Percentiles rank a stretch among this genome's conserved stretches.
Conservation (phyloP, 2,329 filamentous ascomycete genomes). For the Purpureocillium takamizusanense region DNA sequence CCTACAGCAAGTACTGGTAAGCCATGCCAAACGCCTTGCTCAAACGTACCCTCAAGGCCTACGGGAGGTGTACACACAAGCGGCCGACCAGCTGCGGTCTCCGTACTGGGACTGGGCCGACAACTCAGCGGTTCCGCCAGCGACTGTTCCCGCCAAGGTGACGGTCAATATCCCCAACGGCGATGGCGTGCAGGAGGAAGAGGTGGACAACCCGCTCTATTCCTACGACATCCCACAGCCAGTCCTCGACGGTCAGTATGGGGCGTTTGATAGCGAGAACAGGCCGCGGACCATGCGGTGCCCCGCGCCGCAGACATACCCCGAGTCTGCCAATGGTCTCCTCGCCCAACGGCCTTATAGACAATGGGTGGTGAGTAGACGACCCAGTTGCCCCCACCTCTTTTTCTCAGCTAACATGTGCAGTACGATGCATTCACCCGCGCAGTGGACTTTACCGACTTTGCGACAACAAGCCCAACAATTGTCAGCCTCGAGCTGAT, state of each 20-base stretch:
- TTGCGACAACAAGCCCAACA: conserved; percentile 21
- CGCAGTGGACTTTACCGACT: conserved; percentile 23
- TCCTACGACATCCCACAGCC: conserved; percentile 38
- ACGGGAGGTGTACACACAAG: conserved; percentile 28
- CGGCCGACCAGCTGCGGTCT: conserved; percentile 35
- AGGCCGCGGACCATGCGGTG: conserved; percentile 31
- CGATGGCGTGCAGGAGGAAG: conserved; percentile 15
- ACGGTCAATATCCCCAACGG: conserved; percentile 32
- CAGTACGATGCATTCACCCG: conserved; percentile 32
- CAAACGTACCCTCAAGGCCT: conserved; percentile 26
- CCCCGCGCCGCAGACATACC: conserved; percentile 26
- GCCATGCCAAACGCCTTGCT: conserved; percentile 36
- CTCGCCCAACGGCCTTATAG: conserved; percentile 24
- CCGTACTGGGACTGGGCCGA: conserved; percentile 49
- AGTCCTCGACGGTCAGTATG: conserved; percentile 28
- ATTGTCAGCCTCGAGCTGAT: conserved; percentile 33
- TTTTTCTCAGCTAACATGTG: too few species aligned
- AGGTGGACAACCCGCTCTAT: conserved; percentile 42
- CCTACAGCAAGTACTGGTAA: conserved; percentile 38
- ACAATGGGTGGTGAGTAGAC: conserved; percentile 30
- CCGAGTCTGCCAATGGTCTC: conserved; percentile 25
- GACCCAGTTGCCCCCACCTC: too few species aligned
- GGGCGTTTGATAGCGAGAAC: conserved; percentile 18
- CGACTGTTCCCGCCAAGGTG: conserved; percentile 23
- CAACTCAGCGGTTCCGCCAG: conserved; percentile 29